Conservation (phyloP, 163 green algal species). For the Coccomyxa subellipsoidea region DNA sequence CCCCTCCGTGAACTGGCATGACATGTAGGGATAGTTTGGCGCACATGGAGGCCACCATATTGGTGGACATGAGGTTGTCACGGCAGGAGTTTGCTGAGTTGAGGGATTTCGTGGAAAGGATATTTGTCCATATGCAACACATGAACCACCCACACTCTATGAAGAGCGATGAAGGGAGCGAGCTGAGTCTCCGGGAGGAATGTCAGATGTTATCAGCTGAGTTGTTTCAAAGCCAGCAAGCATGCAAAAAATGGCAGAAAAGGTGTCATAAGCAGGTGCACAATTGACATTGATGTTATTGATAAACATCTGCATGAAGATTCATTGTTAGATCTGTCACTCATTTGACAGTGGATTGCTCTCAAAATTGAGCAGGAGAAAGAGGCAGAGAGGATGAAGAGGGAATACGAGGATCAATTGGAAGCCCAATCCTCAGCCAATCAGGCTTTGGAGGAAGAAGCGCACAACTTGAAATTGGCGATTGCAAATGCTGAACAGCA, state of each 20-base stretch:
- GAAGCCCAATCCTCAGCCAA: neutral
- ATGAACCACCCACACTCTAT: neutral
- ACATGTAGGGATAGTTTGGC: neutral
- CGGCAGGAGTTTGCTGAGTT: neutral
- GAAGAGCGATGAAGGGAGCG: neutral
- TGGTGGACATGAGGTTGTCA: neutral
- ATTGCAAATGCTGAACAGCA: neutral
- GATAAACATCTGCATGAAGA: too few relatives aligned
- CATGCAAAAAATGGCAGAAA: neutral
- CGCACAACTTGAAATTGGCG: neutral
- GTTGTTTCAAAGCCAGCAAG: neutral
- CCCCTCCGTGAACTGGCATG: neutral
- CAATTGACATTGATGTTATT: too few relatives aligned
- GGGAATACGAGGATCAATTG: neutral
- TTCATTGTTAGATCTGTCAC: too few relatives aligned
- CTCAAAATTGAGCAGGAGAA: neutral
- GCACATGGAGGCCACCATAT: neutral
- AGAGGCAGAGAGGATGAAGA: neutral
- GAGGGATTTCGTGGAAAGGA: neutral
- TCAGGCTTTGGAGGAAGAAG: neutral
- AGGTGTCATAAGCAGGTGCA: neutral
- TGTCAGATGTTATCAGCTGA: neutral
- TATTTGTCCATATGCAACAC: neutral
- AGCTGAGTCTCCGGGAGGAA: neutral
- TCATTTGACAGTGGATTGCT: neutral